Conservation (phyloP, 768 basidiomycete genomes). For the Boletus patriciae region DNA sequence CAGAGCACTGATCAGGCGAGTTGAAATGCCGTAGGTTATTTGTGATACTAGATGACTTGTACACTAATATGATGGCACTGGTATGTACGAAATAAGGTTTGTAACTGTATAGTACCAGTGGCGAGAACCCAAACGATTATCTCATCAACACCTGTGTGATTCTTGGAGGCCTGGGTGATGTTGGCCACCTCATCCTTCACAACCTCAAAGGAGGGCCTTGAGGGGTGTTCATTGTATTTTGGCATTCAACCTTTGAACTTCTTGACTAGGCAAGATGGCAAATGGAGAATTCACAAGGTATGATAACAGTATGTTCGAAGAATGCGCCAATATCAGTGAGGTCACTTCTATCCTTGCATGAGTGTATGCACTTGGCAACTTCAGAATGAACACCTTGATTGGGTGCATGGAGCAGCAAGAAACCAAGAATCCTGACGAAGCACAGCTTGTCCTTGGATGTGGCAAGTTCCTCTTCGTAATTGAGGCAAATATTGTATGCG, state of each 20-base stretch:
- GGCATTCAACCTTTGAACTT: slow-evolving; percentile 23
- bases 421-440: slow-evolving; percentile 6
- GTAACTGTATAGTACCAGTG: too few relatives aligned
- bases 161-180: background rate
- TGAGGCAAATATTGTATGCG: slow-evolving; percentile 2
- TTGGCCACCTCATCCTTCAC: background rate
- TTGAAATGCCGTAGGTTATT: too few relatives aligned
- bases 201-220: slow-evolving; percentile 18
- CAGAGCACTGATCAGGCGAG: too few relatives aligned
- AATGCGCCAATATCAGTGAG: background rate
- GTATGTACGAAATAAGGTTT: too few relatives aligned
- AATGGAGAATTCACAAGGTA: slow-evolving; percentile 4
- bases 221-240: slow-evolving; percentile 9
- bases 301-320: slow-evolving; percentile 3
- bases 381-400: background rate
- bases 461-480: background rate
- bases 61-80: too few relatives aligned
- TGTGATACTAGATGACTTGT: too few relatives aligned
- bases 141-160: too few relatives aligned
- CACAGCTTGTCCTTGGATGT: background rate
- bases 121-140: too few relatives aligned
- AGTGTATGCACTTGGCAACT: slow-evolving; percentile 5
- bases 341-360: background rate
- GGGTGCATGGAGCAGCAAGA: slow-evolving; percentile 7
- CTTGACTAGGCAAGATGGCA: slow-evolving; percentile 8